Conservation (phyloP, 257 asterid genomes). For the Plantago ovata region DNA sequence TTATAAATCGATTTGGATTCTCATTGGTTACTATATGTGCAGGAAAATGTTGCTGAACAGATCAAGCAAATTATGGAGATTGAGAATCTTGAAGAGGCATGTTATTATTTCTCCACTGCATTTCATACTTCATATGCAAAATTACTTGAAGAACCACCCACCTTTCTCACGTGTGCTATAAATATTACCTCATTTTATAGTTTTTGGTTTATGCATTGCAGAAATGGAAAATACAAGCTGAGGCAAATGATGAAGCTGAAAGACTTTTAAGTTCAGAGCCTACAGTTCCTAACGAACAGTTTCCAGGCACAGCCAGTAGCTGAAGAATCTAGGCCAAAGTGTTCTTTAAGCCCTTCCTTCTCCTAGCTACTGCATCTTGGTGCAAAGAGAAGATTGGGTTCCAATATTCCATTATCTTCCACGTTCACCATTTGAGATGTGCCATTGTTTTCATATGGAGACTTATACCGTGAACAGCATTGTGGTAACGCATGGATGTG, state of each 20-base stretch:
- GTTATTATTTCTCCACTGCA: conserved; percentile 14
- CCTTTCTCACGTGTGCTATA: neutral
- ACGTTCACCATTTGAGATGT: no score
- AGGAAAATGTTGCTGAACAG: conserved; percentile 87
- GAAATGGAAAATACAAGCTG: conserved; percentile 95
- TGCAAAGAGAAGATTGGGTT: conserved; percentile 7
- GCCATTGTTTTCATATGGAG: no score
- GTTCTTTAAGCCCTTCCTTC: neutral
- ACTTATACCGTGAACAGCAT: conserved; percentile 1
- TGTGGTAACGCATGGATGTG: neutral
- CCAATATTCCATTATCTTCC: neutral
- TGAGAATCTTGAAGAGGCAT: conserved; percentile 94
- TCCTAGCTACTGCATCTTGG: conserved; percentile 11
- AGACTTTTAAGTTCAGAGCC: conserved; percentile 82
- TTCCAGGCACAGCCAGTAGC: conserved; percentile 37
- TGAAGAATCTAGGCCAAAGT: neutral
- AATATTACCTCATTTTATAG: neutral
- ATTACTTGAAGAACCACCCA: neutral
- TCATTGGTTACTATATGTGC: conserved; percentile 25
- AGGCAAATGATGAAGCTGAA: conserved; percentile 93
- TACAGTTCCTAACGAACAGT: conserved; percentile 44
- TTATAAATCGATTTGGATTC: neutral
- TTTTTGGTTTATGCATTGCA: conserved; percentile 25
- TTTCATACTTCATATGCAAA: conserved; percentile 5
- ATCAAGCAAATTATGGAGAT: conserved; percentile 87